Percentiles rank a stretch among this genome's conserved stretches.
Evolutionary conservation across 306 rosid species (phyloP).

Genomic region (Luffa acutangula): DNA sequence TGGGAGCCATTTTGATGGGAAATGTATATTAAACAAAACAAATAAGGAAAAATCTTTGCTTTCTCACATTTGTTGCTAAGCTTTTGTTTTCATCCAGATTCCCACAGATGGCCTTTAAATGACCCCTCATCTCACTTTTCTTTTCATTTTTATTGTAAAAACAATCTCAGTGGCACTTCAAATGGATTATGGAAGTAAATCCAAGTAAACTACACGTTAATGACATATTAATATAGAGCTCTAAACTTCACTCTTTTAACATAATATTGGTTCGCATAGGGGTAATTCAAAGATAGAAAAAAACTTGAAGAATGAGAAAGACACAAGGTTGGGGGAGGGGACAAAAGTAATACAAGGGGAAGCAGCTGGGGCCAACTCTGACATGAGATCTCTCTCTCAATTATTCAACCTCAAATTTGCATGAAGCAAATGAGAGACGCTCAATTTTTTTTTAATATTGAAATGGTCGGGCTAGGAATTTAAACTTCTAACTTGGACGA

Average conservation of each 20-base stretch:
- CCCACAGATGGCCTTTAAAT: neutral
- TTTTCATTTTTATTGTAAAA: neutral
- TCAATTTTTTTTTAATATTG: too few relatives aligned
- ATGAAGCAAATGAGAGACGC: neutral
- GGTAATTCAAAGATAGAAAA: too few relatives aligned
- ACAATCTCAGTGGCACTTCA: neutral
- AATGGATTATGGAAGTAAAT: neutral
- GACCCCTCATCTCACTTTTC: neutral
- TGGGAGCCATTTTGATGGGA: neutral
- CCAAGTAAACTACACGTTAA: neutral
- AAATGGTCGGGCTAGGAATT: too few relatives aligned
- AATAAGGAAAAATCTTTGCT: neutral
- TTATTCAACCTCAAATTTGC: neutral
- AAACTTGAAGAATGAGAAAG: neutral
- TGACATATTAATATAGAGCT: too few relatives aligned
- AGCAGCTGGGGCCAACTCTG: neutral
- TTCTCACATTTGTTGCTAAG: neutral
- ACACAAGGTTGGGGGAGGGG: neutral
- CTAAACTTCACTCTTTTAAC: too few relatives aligned
- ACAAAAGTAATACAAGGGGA: neutral
- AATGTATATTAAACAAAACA: neutral
- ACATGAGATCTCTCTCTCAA: neutral
- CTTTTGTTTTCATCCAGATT: slow-evolving; percentile 4
- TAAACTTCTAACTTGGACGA: too few relatives aligned
- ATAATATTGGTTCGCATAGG: too few relatives aligned